Percentiles rank a stretch among this genome's conserved stretches.
Conservation (phyloP, 495 filamentous ascomycete species). For the Tirmania nivea region DNA sequence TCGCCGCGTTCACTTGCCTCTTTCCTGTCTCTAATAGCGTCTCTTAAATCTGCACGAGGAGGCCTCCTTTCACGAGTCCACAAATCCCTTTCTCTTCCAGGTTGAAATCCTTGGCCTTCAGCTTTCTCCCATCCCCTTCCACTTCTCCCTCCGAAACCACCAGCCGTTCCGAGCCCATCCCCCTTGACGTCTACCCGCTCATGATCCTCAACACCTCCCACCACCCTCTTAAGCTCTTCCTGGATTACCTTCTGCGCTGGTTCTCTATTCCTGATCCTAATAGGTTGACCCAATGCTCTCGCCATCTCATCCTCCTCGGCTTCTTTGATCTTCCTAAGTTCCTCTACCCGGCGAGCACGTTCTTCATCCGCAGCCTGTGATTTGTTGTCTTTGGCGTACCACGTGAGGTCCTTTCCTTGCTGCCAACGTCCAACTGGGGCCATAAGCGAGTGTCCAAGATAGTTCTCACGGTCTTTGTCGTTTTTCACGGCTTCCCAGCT, state of each 20-base stretch:
- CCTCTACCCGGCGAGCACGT: constrained; percentile 36
- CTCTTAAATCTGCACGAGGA: no score
- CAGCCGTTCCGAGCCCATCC: constrained; percentile 8
- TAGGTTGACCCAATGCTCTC: constrained; percentile 55
- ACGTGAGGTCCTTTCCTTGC: constrained; percentile 59
- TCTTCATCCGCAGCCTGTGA: constrained; percentile 25
- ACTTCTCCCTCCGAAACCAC: neutral
- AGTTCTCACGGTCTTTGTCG: constrained; percentile 81
- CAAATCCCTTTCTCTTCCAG: neutral
- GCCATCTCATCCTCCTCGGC: constrained; percentile 81
- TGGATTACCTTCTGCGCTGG: constrained; percentile 13
- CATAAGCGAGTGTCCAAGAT: constrained; percentile 89
- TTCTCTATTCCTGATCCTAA: constrained; percentile 26
- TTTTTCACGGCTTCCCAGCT: constrained; percentile 86
- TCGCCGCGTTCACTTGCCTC: neutral
- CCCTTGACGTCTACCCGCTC: constrained; percentile 10
- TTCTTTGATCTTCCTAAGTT: constrained; percentile 65
- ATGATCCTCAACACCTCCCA: constrained; percentile 4
- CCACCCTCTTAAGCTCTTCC: constrained; percentile 11
- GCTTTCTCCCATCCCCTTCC: neutral
- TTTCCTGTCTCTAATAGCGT: constrained; percentile 2
- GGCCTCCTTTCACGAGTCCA: constrained; percentile 2
- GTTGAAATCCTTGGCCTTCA: neutral
- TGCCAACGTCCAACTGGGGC: constrained; percentile 95
- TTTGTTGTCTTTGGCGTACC: constrained; percentile 61